A percentile compares a stretch with the other conserved stretches of the same genome.
Conservation (phyloP, 805 yeast species). For the Hanseniaspora thailandica region DNA sequence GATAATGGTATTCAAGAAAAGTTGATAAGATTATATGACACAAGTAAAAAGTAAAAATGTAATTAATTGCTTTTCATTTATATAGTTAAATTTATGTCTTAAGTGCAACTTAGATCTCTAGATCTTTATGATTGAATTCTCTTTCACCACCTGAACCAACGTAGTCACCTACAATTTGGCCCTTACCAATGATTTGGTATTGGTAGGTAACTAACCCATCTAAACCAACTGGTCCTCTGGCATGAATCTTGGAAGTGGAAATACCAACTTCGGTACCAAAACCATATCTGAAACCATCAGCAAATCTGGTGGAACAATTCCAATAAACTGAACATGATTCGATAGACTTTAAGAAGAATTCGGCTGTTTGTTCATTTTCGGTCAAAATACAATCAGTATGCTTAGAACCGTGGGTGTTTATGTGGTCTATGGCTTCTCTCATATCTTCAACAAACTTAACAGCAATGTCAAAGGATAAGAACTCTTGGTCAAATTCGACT, state of each 20-base stretch:
- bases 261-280: constrained; percentile 98
- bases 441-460: constrained; percentile 50
- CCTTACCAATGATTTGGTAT: constrained; percentile 81
- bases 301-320: constrained; percentile 95
- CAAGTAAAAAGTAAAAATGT: constrained; percentile 65
- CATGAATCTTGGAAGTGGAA: constrained; percentile 91
- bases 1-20: constrained; percentile 60
- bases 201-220: constrained; percentile 96
- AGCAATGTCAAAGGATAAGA: constrained; percentile 70
- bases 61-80: constrained; percentile 20
- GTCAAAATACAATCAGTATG: constrained; percentile 93
- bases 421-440: constrained; percentile 69
- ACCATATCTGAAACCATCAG: constrained; percentile 97
- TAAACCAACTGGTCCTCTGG: constrained; percentile 96
- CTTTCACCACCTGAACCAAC: constrained; percentile 83
- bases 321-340: constrained; percentile 96
- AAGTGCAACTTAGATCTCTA: constrained; percentile 29
- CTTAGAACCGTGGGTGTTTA: constrained; percentile 83
- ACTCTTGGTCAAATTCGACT: constrained; percentile 69
- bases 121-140: constrained; percentile 61
- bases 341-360: constrained; percentile 65
- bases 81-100: no score
- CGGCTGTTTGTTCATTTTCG: constrained; percentile 57
- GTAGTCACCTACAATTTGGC: constrained; percentile 87
- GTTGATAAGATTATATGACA: constrained; percentile 85